These are phyloP conservation scores for Rhododendron henanense DNA, from an alignment of 148 eudicot species.

Conservation along the genomic window DNA sequence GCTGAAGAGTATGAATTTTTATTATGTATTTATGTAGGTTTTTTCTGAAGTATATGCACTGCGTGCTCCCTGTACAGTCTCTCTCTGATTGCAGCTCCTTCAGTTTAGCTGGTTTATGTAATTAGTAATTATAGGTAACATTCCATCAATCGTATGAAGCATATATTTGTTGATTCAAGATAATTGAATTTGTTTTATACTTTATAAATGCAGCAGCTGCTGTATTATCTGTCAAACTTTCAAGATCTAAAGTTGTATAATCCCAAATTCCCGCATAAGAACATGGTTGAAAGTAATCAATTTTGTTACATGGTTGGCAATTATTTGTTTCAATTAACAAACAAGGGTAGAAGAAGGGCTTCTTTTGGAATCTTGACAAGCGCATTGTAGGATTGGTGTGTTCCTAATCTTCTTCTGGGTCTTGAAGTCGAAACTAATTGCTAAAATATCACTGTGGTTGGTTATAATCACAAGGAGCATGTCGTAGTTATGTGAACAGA, in stretches of 20 bases:
- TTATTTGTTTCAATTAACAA: neutral
- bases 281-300: neutral
- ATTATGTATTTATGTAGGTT: neutral
- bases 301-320: neutral
- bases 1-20: neutral
- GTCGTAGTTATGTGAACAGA: neutral
- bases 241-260: neutral
- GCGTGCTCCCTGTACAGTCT: neutral
- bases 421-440: neutral
- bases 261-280: neutral
- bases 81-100: neutral
- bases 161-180: neutral
- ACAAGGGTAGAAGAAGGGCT: neutral
- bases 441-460: neutral
- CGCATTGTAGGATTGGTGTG: neutral
- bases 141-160: neutral
- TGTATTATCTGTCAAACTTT: neutral
- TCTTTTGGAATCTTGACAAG: neutral
- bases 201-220: neutral
- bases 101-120: neutral
- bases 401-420: neutral
- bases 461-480: neutral
- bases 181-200: neutral
- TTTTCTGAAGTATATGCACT: neutral
- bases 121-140: neutral